Base-by-base conservation (phyloP, 805 yeast genomes). In the Wickerhamiella brachini region DNA sequence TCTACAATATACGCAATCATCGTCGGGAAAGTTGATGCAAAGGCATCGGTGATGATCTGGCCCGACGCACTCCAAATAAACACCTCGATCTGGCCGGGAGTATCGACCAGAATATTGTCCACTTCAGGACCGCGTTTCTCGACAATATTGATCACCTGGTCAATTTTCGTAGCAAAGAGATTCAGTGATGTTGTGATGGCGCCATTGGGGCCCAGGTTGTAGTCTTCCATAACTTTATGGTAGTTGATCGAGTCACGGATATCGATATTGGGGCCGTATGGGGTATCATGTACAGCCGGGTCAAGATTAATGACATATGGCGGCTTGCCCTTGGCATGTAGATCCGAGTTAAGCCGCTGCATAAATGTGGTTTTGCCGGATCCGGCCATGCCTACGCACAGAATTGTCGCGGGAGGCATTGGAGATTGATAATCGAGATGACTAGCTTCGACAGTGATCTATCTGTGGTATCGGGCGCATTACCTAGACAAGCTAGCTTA, bases 51-150 rank as follows among this genome's bases (percentile, higher is more conserved):
- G 53, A 93, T 84, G 55, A 93, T 93, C 21, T 96, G 78, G 12
- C 99, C 99, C 21, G 95, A 85, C 0, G 98, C 98, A 45, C 94
- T 82, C 98, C 99, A 93, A 44, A 93, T 88, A 65, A 93, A 93
- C 70, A 97, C 89, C 68, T 93, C 99, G 55, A 93, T 93, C 68
- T 93, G 99, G 12, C 99, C 99, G 0, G 99, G 99, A 1, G 99
- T 93, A 68, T 93, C 99, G 48, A 90, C 78, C 38, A 93, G 81
- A 56, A 89, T 85, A 65, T 88, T 83, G 20, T 78, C 67, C 57
- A 73, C 73, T 50, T 69, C 65, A 17, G 56, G 59, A 1, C 80
- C 70, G 58, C 90, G 78, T 62, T 88, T 87, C 61, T 88, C 95
- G 20, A 90, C 84, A 39, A 93, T 71, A 39, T 77, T 76, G 47